These are phyloP conservation scores for Centrapalus pauciflorus DNA, from an alignment of 129 eudicot genomes.

Conservation along the genomic window DNA sequence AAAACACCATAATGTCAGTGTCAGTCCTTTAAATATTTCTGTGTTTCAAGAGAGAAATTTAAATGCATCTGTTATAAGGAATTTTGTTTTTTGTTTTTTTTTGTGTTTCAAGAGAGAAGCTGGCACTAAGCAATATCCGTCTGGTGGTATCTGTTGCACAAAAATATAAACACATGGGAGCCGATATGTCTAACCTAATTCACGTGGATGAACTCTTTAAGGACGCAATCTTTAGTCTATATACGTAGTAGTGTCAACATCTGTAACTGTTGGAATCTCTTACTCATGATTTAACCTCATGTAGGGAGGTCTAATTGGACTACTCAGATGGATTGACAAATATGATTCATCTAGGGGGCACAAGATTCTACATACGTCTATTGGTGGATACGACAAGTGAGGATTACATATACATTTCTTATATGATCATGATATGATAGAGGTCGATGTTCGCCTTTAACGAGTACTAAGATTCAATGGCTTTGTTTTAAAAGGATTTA, in stretches of 20 bases:
- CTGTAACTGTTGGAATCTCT: not conserved
- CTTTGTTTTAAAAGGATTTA: too few relatives aligned
- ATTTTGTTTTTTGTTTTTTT: too few relatives aligned
- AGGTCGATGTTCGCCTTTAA: too few relatives aligned
- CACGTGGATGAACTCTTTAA: conserved; percentile 48
- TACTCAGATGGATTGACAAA: conserved; percentile 91
- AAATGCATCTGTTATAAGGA: too few relatives aligned
- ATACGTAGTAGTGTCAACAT: not conserved
- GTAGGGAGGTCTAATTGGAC: conserved; percentile 94
- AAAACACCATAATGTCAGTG: too few relatives aligned
- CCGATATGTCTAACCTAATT: conserved; percentile 85
- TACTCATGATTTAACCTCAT: not conserved
- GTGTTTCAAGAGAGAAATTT: too few relatives aligned
- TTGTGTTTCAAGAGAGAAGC: conserved; percentile 93
- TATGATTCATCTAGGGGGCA: conserved; percentile 95
- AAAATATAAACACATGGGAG: conserved; percentile 93
- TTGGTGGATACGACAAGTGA: conserved; percentile 99
- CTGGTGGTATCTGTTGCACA: conserved; percentile 94
- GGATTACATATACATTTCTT: conserved; percentile 16
- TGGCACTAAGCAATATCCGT: conserved; percentile 90
- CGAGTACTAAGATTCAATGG: too few relatives aligned
- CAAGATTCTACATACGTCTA: conserved; percentile 93
- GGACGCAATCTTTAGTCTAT: not conserved
- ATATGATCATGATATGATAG: too few relatives aligned
- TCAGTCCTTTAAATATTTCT: too few relatives aligned